Evolutionary conservation across 139 green algal genomes (phyloP), one percentile per base, ranked within the genome.

Genomic region (Mesotaenium endlicherianum): DNA sequence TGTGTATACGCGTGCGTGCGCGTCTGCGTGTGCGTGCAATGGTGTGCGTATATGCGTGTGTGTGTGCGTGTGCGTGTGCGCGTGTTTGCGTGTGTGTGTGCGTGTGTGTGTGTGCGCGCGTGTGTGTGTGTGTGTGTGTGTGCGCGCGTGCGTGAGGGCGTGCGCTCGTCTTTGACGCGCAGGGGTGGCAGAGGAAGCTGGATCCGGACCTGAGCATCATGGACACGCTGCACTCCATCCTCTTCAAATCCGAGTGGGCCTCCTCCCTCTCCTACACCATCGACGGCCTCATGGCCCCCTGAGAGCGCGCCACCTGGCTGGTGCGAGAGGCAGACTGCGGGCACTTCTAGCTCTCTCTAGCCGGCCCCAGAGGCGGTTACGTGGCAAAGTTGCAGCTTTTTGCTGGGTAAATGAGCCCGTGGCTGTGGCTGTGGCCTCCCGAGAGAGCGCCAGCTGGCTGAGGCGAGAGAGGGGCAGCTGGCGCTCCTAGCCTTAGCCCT

Each of bases 131-230:
- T 42, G 36, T 16, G 14, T 20, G 60, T 11, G 8, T 40, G 60
- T 40, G 36, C 36, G 36, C 8, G 60, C 60, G 14, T 64, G 50
- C 50, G 36, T 72, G 60, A 30, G 36, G 6, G 14, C 60, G 14
- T 72, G 60, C 8, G 53, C 26, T 64, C 20, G 20, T 68, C 40
- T 64, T 76, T n/a, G 34, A 57, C 3, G 43, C 31, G 39, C 72
- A 87, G 84, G 45, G 84, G 30, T 89, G 79, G 84, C 84, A 89
- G 39, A 78, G 79, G 0, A 83, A 83, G 36, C 79, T 89, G 36
- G 84, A 89, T 50, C 84, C 84, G 11, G 40, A 83, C 30, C 31
- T 89, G 70, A 86, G 57, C 57, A 77, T 87, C n/a, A 83, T 89
- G 79, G 70, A 89, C 50, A 77, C 57, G 34, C 68, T 89, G 31